Conservation (phyloP, 768 basidiomycete species). For the Calocera viscosa region DNA sequence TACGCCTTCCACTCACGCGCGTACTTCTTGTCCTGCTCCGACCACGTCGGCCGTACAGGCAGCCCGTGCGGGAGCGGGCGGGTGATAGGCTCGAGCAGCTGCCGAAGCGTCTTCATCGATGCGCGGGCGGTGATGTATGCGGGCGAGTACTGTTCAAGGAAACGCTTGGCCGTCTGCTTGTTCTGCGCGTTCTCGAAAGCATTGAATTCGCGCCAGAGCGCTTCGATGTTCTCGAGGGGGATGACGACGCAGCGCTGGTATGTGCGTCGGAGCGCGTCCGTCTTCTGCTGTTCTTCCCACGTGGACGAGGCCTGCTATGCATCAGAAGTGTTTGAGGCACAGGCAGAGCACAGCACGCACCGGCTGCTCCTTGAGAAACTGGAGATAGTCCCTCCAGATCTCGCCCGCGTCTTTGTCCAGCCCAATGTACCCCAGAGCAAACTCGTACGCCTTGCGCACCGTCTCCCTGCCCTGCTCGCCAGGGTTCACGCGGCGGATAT, state of each 20-base stretch:
- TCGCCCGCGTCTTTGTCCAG: conserved; percentile 84
- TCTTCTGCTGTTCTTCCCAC: conserved; percentile 93
- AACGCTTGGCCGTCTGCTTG: conserved; percentile 93
- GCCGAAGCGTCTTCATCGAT: conserved; percentile 64
- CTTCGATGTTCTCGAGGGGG: conserved; percentile 85
- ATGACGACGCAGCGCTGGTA: conserved; percentile 92
- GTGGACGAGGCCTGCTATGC: conserved; percentile 50
- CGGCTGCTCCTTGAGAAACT: conserved; percentile 70
- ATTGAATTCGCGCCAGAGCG: conserved; percentile 87
- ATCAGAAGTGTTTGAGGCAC: neutral
- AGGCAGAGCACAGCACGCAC: conserved; percentile 32
- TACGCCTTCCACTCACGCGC: conserved; percentile 86
- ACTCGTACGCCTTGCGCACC: conserved; percentile 84
- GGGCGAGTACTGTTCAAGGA: conserved; percentile 83
- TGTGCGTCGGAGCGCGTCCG: conserved; percentile 80
- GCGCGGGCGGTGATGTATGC: conserved; percentile 92
- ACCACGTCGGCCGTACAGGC: conserved; percentile 61
- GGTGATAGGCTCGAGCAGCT: conserved; percentile 51
- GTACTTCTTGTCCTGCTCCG: conserved; percentile 53
- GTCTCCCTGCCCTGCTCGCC: conserved; percentile 37
- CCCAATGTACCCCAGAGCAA: conserved; percentile 76
- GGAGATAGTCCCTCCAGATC: conserved; percentile 90
- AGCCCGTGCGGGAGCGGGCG: conserved; percentile 44
- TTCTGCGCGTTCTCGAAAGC: conserved; percentile 81
- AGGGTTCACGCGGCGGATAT: conserved; percentile 62